These are phyloP conservation scores for Euryodendron excelsum DNA, from an alignment of 148 eudicot genomes.

Conservation along the genomic window DNA sequence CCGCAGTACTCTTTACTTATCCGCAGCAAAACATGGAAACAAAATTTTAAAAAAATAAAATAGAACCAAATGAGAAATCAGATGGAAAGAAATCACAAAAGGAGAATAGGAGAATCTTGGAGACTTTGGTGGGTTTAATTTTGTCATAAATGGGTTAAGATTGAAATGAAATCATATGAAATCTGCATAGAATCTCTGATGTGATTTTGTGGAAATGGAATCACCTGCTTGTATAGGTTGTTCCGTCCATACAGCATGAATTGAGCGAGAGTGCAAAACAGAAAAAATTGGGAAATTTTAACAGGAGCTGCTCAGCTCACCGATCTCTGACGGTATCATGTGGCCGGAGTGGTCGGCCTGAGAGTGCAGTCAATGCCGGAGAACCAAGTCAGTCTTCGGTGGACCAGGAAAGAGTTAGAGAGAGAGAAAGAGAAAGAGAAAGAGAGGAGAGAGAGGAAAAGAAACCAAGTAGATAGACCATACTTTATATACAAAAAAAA, in stretches of 20 bases:
- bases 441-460: not conserved
- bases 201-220: constrained; percentile 16
- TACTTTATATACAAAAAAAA: too few relatives aligned
- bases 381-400: constrained; percentile 31
- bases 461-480: not conserved
- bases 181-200: constrained; percentile 18
- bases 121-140: constrained; percentile 14
- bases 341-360: constrained; percentile 20
- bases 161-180: constrained; percentile 19
- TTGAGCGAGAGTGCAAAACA: constrained; percentile 11
- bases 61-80: not conserved
- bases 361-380: constrained; percentile 43
- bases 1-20: constrained; percentile 15
- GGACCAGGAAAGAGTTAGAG: constrained; percentile 18
- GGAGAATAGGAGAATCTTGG: constrained; percentile 10
- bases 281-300: not conserved
- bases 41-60: too few relatives aligned
- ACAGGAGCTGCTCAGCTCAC: constrained; percentile 22
- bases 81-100: constrained; percentile 12
- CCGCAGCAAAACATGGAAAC: constrained; percentile 7
- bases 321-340: constrained; percentile 20
- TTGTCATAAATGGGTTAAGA: constrained; percentile 9
- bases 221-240: not conserved
- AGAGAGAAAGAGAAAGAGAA: constrained; percentile 22
- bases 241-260: constrained; percentile 5